These are phyloP conservation scores for Ascochyta fabae DNA, from an alignment of 2,329 filamentous ascomycete genomes.

Conservation along the genomic window DNA sequence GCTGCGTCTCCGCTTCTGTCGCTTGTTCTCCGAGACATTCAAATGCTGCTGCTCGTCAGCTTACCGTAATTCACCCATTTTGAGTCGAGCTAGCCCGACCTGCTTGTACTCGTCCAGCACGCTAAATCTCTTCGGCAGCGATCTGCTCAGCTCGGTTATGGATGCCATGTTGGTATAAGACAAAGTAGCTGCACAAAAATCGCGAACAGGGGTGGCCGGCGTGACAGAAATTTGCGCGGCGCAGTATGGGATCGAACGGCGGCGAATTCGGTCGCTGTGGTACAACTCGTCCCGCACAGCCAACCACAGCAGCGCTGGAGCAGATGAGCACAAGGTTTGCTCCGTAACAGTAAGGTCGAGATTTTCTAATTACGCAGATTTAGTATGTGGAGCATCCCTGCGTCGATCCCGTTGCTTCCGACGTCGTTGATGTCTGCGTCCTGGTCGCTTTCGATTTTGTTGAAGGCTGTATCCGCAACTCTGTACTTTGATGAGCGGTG, in stretches of 20 bases:
- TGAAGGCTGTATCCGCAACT: no score
- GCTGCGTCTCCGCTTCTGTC: conserved; percentile 4
- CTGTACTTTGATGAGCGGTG: no score
- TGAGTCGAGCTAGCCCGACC: neutral
- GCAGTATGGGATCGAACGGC: no score
- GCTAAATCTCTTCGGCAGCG: conserved; percentile 8
- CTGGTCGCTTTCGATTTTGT: no score
- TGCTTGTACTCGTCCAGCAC: conserved; percentile 14
- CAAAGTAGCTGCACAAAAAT: neutral
- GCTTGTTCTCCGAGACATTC: conserved; percentile 7
- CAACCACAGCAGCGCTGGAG: neutral
- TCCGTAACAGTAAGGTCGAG: neutral
- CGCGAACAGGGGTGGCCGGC: neutral
- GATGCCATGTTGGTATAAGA: neutral
- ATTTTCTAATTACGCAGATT: conserved; percentile 9
- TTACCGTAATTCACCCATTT: no score
- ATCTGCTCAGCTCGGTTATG: neutral
- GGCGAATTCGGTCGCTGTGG: neutral
- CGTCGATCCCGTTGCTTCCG: conserved; percentile 9
- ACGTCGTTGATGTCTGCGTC: neutral
- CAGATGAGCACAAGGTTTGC: conserved; percentile 1
- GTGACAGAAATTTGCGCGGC: no score
- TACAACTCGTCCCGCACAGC: neutral
- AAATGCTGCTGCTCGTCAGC: conserved; percentile 1
- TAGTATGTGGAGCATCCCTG: conserved; percentile 8